Conservation (phyloP, 2,329 filamentous ascomycete genomes). For the Orbilia oligospora region DNA sequence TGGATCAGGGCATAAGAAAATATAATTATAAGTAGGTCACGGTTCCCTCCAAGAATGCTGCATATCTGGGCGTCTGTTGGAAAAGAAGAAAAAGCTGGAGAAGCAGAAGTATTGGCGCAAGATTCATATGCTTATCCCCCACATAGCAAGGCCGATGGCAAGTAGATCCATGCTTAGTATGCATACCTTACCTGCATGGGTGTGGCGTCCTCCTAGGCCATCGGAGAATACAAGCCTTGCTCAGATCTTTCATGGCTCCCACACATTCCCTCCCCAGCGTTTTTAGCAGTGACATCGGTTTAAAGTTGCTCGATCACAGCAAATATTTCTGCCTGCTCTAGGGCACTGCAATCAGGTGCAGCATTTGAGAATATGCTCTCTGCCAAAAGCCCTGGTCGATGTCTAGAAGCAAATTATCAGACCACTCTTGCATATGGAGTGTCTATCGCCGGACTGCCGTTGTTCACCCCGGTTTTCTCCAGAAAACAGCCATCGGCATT, state of each 20-base stretch:
- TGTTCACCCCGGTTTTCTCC: constrained; percentile 22
- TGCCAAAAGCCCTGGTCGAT: background rate
- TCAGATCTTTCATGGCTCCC: constrained; percentile 19
- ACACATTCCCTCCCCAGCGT: constrained; percentile 26
- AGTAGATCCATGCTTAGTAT: constrained; percentile 20
- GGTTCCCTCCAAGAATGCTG: constrained; percentile 21
- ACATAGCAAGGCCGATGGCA: constrained; percentile 38
- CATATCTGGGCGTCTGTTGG: constrained; percentile 26
- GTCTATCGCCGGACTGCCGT: constrained; percentile 25
- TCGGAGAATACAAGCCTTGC: constrained; percentile 46
- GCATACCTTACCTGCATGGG: constrained; percentile 9
- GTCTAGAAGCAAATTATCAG: constrained; percentile 41
- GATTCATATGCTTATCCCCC: constrained; percentile 56
- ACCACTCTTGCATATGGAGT: constrained; percentile 60
- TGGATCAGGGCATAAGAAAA: constrained; percentile 31
- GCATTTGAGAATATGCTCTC: constrained; percentile 16
- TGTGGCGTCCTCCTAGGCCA: constrained; percentile 12
- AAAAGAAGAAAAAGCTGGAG: constrained; percentile 9
- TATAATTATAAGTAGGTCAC: constrained; percentile 44
- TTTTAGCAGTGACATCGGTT: constrained; percentile 3
- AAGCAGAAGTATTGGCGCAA: constrained; percentile 14
- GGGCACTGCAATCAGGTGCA: constrained; percentile 19
- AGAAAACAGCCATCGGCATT: constrained; percentile 28
- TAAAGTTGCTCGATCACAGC: constrained; percentile 12
- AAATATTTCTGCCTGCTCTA: constrained; percentile 25